Evolutionary conservation across 1,139 yeast species (phyloP).

Genomic region (Suhomyces chickasaworum): DNA sequence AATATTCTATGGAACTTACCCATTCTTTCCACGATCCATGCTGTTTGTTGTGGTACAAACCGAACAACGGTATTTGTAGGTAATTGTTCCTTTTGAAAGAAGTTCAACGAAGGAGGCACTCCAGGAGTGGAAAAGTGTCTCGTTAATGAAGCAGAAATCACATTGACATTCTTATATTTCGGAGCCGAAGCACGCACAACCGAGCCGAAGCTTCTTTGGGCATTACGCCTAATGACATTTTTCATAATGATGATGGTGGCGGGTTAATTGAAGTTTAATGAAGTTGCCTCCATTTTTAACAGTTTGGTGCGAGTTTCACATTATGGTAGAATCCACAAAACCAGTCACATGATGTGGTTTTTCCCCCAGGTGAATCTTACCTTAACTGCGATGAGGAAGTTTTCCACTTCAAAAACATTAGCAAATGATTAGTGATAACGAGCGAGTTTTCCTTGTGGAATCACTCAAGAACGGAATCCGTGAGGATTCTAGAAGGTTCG

Average conservation of each 20-base stretch:
- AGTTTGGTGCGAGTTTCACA: no score
- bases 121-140: constrained; percentile 9
- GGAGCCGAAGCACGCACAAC: neutral
- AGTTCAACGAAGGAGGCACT: constrained; percentile 37
- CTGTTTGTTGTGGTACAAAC: constrained; percentile 89
- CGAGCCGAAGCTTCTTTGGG: neutral
- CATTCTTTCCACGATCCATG: constrained; percentile 92
- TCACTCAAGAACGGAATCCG: constrained; percentile 66
- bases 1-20: constrained; percentile 78
- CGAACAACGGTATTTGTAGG: constrained; percentile 75
- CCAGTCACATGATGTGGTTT: no score
- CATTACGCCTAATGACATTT: neutral
- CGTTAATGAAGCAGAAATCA: neutral
- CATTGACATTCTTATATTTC: neutral
- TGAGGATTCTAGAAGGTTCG: constrained; percentile 66
- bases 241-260: constrained; percentile 6
- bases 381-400: neutral
- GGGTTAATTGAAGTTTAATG: no score
- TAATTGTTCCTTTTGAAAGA: constrained; percentile 65
- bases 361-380: no score
- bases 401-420: neutral
- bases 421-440: constrained; percentile 40
- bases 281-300: neutral
- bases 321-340: no score
- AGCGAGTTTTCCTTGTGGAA: constrained; percentile 60